Percentiles rank a stretch among this genome's conserved stretches.
Evolutionary conservation across 2,329 filamentous ascomycete species (phyloP).

Genomic region (Phyllosticta citrichinensis): DNA sequence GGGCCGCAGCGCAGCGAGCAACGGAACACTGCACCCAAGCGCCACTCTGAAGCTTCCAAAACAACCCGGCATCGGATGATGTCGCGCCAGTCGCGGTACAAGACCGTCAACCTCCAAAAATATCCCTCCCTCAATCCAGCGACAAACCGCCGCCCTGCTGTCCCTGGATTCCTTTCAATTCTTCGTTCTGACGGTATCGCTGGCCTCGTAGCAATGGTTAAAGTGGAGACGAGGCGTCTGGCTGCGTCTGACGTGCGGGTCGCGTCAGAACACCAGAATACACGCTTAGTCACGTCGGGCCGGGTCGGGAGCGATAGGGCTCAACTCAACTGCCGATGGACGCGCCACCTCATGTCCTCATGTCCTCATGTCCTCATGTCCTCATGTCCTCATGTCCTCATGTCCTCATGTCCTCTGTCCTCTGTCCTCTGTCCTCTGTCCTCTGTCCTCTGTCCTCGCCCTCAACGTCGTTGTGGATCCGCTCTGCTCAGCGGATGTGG

Average conservation of each 20-base stretch:
- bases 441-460: no score
- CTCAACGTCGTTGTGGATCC: no score
- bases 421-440: no score
- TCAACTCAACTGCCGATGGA: neutral
- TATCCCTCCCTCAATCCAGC: neutral
- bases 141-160: no score
- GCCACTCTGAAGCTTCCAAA: neutral
- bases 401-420: no score
- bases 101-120: neutral
- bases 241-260: neutral
- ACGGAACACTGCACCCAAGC: neutral
- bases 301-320: neutral
- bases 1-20: constrained; percentile 1
- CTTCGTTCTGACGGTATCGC: neutral
- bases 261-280: neutral
- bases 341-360: neutral
- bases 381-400: no score
- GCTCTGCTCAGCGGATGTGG: neutral
- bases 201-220: neutral
- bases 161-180: no score
- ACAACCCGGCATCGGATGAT: constrained; percentile 6
- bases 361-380: no score
- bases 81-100: constrained; percentile 1
- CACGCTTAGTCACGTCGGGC: neutral
- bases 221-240: no score